Conservation (phyloP, 2,329 filamentous ascomycete genomes). For the Mycocentrospora acerina region DNA sequence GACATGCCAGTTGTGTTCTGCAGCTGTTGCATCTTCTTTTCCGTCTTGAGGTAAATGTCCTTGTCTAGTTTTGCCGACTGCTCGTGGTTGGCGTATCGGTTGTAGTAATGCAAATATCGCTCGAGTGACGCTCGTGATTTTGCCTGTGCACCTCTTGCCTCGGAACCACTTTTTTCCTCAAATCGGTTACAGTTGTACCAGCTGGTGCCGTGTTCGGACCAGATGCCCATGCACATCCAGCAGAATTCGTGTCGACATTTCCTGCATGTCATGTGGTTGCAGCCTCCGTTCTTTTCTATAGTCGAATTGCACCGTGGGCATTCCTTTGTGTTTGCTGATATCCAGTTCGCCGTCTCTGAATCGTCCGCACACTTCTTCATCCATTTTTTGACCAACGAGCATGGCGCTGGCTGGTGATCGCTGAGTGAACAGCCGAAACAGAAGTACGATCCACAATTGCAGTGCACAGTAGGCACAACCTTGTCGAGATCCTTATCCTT, state of each 20-base stretch:
- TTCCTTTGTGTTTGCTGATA: slow-evolving; percentile 97
- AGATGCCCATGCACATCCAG: slow-evolving; percentile 99
- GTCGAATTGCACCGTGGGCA: slow-evolving; percentile 95
- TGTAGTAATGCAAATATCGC: slow-evolving; percentile 98
- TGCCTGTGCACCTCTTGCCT: slow-evolving; percentile 89
- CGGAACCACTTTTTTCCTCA: slow-evolving; percentile 90
- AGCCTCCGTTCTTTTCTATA: slow-evolving; percentile 98
- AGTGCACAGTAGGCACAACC: slow-evolving; percentile 87
- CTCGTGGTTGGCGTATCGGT: slow-evolving; percentile 97
- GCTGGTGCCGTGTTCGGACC: slow-evolving; percentile 97
- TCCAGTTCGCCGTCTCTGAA: slow-evolving; percentile 98
- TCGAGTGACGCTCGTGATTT: slow-evolving; percentile 88
- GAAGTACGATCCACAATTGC: slow-evolving; percentile 81
- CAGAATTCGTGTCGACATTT: slow-evolving; percentile 98
- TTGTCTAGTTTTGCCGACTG: slow-evolving; percentile 96
- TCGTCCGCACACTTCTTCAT: slow-evolving; percentile 98
- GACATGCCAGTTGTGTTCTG: slow-evolving; percentile 94
- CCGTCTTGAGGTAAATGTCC: slow-evolving; percentile 92
- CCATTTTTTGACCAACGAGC: slow-evolving; percentile 89
- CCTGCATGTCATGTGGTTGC: slow-evolving; percentile 96
- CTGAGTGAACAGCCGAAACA: slow-evolving; percentile 90
- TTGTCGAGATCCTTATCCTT: slow-evolving; percentile 84
- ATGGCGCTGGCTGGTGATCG: slow-evolving; percentile 93
- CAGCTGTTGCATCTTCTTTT: slow-evolving; percentile 98
- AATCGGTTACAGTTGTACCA: slow-evolving; percentile 99